Evolutionary conservation across 345 rosid genomes (phyloP), one percentile per base, ranked within the genome.

Genomic region (Salix arbutifolia): DNA sequence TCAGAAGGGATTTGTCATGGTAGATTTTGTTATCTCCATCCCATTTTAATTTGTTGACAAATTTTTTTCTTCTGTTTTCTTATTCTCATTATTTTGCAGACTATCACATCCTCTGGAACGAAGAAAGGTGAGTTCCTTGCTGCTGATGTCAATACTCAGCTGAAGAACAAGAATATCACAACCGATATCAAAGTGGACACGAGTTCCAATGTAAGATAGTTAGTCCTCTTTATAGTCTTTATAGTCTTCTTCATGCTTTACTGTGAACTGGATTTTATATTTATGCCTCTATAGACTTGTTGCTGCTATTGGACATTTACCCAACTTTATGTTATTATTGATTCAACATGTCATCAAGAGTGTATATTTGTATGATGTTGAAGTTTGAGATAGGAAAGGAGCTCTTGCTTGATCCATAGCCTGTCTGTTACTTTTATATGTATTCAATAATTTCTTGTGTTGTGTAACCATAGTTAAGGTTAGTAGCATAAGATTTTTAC

Each of bases 161-260:
- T 94, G 83, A 96, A 88, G 91, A 93, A 90, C 89, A 96, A 89
- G 88, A 96, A 92, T 74, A 62, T 91, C 86, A 93, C 96, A 9
- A 84, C 94, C 80, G 97, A 96, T 77, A 79, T 96, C 83, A 96
- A 96, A 89, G 95, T 93, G 4, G 91, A 91, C 83, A 87, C 95
- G 0, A 89, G 76, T 65, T 93, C 92, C 79, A 89, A 89, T 62
- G 92, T 89, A 80, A 65, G 88, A 25, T 53, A 35, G 33, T 61
- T 42, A 16, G 9, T 67, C 21, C 11, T 1, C n/a, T n/a, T 11
- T 31, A 21, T 23, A 19, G 8, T 1, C n/a, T n/a, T 11, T 31
- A 21, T 23, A 19, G 8, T 17, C 4, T 1, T 60, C 1, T 60
- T 19, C n/a, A 10, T 60, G 65, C 42, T 9, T 38, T 9, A 38